phyloP scores from a whole-genome alignment of 495 filamentous ascomycete genomes.

The Hypoxylon rickii region DNA sequence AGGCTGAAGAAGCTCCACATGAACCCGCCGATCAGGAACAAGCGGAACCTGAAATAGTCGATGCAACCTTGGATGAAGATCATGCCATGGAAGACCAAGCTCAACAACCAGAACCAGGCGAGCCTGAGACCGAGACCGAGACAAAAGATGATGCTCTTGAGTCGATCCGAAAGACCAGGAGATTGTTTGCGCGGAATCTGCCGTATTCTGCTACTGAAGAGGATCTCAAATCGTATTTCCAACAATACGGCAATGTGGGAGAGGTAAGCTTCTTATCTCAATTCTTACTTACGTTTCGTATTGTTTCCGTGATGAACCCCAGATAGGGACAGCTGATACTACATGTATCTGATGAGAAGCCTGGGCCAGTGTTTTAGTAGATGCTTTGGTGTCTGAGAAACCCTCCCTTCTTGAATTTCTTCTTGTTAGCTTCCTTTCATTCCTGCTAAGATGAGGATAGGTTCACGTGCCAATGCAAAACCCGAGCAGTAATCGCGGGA shows the following conservation, averaged over 20 bases:
- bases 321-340: slow-evolving; percentile 99
- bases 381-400: slow-evolving; percentile 59
- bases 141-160: slow-evolving; percentile 45
- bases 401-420: slow-evolving; percentile 37
- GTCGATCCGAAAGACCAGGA: slow-evolving; percentile 60
- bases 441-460: slow-evolving; percentile 39
- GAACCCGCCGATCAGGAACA: slow-evolving; percentile 16
- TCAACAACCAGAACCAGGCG: slow-evolving; percentile 32
- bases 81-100: slow-evolving; percentile 28
- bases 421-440: slow-evolving; percentile 27
- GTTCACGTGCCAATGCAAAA: slow-evolving; percentile 39
- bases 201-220: slow-evolving; percentile 79
- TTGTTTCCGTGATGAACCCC: slow-evolving; percentile 82
- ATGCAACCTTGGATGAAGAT: slow-evolving; percentile 35
- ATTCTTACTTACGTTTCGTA: slow-evolving; percentile 30
- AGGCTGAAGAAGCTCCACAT: slow-evolving; percentile 5
- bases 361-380: slow-evolving; percentile 69
- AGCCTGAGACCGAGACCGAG: slow-evolving; percentile 26
- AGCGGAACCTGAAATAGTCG: slow-evolving; percentile 24
- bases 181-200: slow-evolving; percentile 89
- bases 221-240: slow-evolving; percentile 73
- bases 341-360: slow-evolving; percentile 59
- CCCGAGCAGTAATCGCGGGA: slow-evolving; percentile 35
- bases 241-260: slow-evolving; percentile 71
- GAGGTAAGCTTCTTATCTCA: slow-evolving; percentile 69